Evolutionary conservation across 768 basidiomycete genomes (phyloP), one percentile per base, ranked within the genome.

Genomic region (Neoboletus subvelutipes): DNA sequence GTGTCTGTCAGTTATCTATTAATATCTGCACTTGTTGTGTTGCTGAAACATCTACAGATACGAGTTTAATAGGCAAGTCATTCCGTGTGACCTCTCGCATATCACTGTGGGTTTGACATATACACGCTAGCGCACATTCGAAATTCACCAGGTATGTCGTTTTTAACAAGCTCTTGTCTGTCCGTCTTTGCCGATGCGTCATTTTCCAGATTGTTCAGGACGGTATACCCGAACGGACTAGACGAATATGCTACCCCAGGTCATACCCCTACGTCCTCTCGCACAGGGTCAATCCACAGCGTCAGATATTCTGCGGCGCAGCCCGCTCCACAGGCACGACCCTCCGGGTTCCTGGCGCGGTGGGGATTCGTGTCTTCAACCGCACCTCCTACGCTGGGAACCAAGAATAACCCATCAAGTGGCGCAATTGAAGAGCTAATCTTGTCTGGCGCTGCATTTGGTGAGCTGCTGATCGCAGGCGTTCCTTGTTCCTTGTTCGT

Each of bases 381-480:
- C 5, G 11, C 57, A 13, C 60, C 63, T 20, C 60, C 62, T 31
- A 9, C 31, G 3, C 24, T 51, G 4, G 69, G 65, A 13, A 68
- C 69, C 18, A 65, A 55, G 33, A 33, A 24, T n/a, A 51, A 65
- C 48, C 51, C 74, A 1, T 54, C 75, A 0, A 81, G 85, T 43
- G 86, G 84, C 0, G 80, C 82, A 0, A 72, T 90, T 2, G 90
- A 92, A 65, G 88, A 91, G 52, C 65, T 91, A 6, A 82, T 92
- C 54, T 68, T 90, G 29, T 82, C 86, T 3, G 91, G 90, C 3
- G 83, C 86, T 9, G 90, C 91, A 0, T 92, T 91, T 64, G 91
- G 86, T 86, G 55, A 50, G 77, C 46, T 62, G 71, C 31, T 33
- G n/a, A 39, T 41, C 10, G 15, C n/a, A 9, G 24, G 12, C 22